Conservation (phyloP, 345 rosid species). For the Hypericum perforatum region DNA sequence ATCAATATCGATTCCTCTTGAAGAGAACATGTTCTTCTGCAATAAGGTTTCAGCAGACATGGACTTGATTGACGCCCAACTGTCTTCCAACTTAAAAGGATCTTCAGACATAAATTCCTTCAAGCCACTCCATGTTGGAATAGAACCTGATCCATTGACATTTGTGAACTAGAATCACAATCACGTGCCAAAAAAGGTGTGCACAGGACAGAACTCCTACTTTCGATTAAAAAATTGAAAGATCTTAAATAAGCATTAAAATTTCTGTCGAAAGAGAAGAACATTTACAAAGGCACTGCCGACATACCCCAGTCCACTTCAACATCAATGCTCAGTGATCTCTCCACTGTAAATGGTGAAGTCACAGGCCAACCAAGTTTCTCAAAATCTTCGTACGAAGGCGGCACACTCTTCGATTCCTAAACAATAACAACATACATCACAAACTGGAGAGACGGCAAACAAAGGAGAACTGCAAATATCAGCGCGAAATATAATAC, state of each 20-base stretch:
- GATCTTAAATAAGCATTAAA: conserved; percentile 4
- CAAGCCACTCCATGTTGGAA: conserved; percentile 58
- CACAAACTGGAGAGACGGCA: conserved; percentile 3
- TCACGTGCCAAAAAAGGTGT: conserved; percentile 10
- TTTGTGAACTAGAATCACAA: conserved; percentile 17
- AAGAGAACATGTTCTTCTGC: conserved; percentile 26
- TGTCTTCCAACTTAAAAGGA: conserved; percentile 27
- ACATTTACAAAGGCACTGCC: background rate
- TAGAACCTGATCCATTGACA: conserved; percentile 47
- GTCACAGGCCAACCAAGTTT: conserved; percentile 35
- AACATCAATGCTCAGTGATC: conserved; percentile 23
- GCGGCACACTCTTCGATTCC: conserved; percentile 49
- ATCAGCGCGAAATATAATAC: background rate
- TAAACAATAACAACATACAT: conserved; percentile 13
- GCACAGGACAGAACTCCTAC: conserved; percentile 1
- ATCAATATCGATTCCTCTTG: conserved; percentile 13
- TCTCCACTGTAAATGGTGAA: conserved; percentile 29
- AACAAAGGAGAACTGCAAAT: background rate
- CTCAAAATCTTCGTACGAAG: conserved; percentile 47
- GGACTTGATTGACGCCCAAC: conserved; percentile 39
- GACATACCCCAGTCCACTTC: conserved; percentile 70
- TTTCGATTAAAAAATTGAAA: background rate
- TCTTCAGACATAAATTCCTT: conserved; percentile 41
- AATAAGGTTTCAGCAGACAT: conserved; percentile 41
- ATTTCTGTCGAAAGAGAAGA: background rate